Evolutionary conservation across 805 yeast genomes (phyloP), one percentile per base, ranked within the genome.

Genomic region (Candida chilensis): DNA sequence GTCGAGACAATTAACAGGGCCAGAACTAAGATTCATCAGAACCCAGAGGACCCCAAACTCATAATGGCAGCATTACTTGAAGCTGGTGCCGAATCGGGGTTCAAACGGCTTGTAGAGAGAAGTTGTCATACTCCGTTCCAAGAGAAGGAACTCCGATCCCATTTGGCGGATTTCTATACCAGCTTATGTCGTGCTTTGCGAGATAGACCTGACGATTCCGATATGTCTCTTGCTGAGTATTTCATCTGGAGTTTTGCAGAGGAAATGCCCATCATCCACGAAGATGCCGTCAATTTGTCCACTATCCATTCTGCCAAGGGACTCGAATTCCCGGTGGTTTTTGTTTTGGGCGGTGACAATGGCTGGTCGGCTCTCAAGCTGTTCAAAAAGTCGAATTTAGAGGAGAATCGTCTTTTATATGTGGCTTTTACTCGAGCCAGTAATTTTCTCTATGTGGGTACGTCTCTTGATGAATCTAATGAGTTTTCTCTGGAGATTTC

Each of bases 271-370:
- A 28, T 35, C 1, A 17, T 33, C 1, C 36, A 40, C 9, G 35
- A 32, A 2, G 44, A 48, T 24, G 35, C 25, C 13, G 13, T 62
- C n/a, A 57, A 57, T 27, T 34, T 60, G 2, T 59, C 67, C 1
- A 62, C 68, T 2, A 47, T 62, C 4, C 68, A 62, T 36, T 44
- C 64, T 5, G 65, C 67, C 6, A 62, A 62, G 32, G 68, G 68
- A 2, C 42, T 61, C 10, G 68, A 62, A 30, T 62, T 54, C 31
- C 66, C 67, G 1, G 47, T 60, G 8, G 67, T 61, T 11, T 62
- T 62, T 34, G 33, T 61, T 11, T 15, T 22, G 13, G 25, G 25
- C n/a, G n/a, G n/a, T n/a, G n/a, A n/a, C n/a, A 22, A 19, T 9
- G 11, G 11, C 21, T 11, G 21, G 21, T 19, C 11, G 21, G 21